These are phyloP conservation scores for Venturia asperata DNA, from an alignment of 2,329 filamentous ascomycete genomes.

Conservation along the genomic window DNA sequence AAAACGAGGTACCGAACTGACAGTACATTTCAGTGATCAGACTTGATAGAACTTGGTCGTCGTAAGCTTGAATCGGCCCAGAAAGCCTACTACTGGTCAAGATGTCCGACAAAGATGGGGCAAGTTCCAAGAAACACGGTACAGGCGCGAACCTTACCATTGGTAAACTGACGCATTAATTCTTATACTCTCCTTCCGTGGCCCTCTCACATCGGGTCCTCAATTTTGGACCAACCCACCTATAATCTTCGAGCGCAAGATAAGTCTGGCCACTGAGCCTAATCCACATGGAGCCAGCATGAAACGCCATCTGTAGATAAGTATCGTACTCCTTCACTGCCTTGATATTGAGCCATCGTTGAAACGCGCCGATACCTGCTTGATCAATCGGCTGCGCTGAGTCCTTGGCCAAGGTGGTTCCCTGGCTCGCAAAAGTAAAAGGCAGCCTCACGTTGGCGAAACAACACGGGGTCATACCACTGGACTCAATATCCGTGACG, in stretches of 20 bases:
- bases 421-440: conserved; percentile 39
- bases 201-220: conserved; percentile 50
- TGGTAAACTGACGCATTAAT: not conserved
- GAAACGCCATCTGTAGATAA: conserved; percentile 58
- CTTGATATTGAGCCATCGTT: conserved; percentile 34
- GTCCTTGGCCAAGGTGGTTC: conserved; percentile 22
- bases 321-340: conserved; percentile 58
- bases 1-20: too few species aligned
- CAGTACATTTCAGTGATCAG: too few species aligned
- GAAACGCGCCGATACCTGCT: conserved; percentile 19
- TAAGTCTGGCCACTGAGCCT: conserved; percentile 78
- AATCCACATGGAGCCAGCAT: conserved; percentile 59
- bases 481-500: conserved; percentile 59
- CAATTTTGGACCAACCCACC: conserved; percentile 56
- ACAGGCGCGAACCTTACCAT: too few species aligned
- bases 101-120: not conserved
- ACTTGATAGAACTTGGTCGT: not conserved
- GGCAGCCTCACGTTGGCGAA: conserved; percentile 71
- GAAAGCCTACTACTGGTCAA: not conserved
- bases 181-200: conserved; percentile 10
- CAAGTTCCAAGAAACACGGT: not conserved
- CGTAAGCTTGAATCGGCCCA: not conserved
- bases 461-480: conserved; percentile 57
- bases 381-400: conserved; percentile 18
- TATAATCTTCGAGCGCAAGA: conserved; percentile 69